Evolutionary conservation across 2,329 filamentous ascomycete species (phyloP), one percentile per base, ranked within the genome.

Genomic region (Tolypocladium inflatum): DNA sequence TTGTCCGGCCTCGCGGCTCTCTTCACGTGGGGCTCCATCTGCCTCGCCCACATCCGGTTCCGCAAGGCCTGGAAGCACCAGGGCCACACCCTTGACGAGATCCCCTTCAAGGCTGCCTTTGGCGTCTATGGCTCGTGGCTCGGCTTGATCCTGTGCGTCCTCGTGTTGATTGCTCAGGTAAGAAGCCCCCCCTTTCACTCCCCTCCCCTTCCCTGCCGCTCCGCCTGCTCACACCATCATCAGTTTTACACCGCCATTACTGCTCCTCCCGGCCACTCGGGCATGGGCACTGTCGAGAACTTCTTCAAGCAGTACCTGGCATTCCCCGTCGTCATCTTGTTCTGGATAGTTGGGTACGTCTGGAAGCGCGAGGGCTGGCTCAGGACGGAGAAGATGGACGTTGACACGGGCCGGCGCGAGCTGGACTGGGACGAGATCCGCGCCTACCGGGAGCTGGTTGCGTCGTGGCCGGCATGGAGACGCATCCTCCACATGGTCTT

Each of bases 351-450:
- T 55, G 83, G 85, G 3, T 89, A 81, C 68, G 52, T 83, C 61
- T 89, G 86, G 86, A 89, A 89, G 77, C 76, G 84, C 54, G 71
- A 76, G 54, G 80, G 80, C 26, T 88, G 82, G 80, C 74, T 86
- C 59, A 77, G 71, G 41, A 75, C 80, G 2, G 68, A 75, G 39
- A 74, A 88, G 61, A 88, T 90, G 63, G 86, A 90, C 64, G 77
- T 90, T 57, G 86, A 89, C 68, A 80, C 79, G 57, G 86, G 84
- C 55, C 80, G 86, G 58, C 80, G 86, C 62, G 80, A 84, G 71
- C 78, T 87, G 58, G 80, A 89, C 68, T 88, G 83, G 83, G 83
- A 86, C 13, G 73, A 74, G 45, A 85, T 87, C 71, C 80, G 86
- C 67, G 78, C 73, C 42, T 75, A 80, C 65, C 76, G 78, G 37